phyloP scores from a whole-genome alignment of 2,329 filamentous ascomycete genomes.

The Ceratocystis ficicola region DNA sequence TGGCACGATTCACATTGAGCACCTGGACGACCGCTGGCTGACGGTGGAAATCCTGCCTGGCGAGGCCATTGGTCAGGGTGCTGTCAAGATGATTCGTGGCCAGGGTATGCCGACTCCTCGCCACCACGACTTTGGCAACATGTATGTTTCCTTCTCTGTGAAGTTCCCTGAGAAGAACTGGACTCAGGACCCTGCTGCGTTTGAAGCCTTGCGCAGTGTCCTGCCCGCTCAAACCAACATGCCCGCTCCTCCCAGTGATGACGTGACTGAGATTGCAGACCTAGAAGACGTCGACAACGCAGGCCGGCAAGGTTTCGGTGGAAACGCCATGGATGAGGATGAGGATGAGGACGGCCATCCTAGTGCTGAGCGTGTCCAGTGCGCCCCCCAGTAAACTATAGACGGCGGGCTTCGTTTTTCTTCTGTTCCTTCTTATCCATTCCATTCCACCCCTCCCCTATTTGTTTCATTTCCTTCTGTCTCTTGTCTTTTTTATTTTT shows the following conservation, averaged over 20 bases:
- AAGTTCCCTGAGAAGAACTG: constrained; percentile 82
- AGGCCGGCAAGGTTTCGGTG: constrained; percentile 54
- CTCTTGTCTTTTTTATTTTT: not conserved
- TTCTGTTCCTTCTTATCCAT: not conserved
- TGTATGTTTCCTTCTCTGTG: constrained; percentile 95
- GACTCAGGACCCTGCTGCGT: constrained; percentile 53
- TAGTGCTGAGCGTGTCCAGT: constrained; percentile 70
- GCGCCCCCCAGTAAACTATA: constrained; percentile 63
- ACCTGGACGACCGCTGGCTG: constrained; percentile 94
- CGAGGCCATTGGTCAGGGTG: constrained; percentile 87
- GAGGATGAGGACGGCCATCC: constrained; percentile 67
- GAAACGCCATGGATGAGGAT: constrained; percentile 48
- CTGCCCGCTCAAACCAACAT: constrained; percentile 59
- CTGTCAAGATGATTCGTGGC: constrained; percentile 85
- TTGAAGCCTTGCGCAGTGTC: constrained; percentile 68
- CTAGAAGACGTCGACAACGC: constrained; percentile 72
- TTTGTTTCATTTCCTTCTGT: not conserved
- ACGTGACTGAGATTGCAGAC: constrained; percentile 82
- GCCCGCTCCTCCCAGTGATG: constrained; percentile 59
- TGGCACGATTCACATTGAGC: constrained; percentile 83
- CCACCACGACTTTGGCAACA: constrained; percentile 89
- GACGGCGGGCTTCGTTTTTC: constrained; percentile 9
- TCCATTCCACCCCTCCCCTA: not conserved
- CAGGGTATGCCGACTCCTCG: constrained; percentile 96
- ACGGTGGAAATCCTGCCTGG: constrained; percentile 85